Percentiles rank a stretch among this genome's conserved stretches.
phyloP scores from a whole-genome alignment of 1,284 basidiomycete genomes.

The Porogramme epimiltina region DNA sequence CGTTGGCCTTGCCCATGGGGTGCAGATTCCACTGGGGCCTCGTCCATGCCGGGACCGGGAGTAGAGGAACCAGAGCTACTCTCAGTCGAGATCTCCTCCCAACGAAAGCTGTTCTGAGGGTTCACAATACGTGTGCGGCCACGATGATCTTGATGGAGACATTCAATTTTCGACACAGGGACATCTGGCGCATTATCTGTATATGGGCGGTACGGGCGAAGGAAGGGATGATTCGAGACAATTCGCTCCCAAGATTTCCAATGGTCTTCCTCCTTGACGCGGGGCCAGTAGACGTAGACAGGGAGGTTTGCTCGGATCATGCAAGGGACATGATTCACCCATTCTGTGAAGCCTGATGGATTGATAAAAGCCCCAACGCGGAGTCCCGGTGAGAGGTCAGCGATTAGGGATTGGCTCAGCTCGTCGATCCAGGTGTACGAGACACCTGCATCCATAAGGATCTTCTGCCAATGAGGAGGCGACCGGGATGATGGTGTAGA shows the following conservation, averaged over 20 bases:
- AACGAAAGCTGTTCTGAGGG: neutral
- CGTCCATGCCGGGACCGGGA: no score
- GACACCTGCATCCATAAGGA: neutral
- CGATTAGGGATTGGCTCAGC: neutral
- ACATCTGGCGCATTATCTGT: no score
- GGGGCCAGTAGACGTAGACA: slow-evolving; percentile 1
- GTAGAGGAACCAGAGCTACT: neutral
- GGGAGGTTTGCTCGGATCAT: slow-evolving; percentile 4
- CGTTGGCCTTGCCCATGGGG: slow-evolving; percentile 1
- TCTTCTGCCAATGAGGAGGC: neutral
- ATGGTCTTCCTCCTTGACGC: neutral
- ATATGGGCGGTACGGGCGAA: no score
- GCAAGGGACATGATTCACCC: slow-evolving; percentile 4
- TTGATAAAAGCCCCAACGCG: slow-evolving; percentile 1
- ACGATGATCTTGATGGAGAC: neutral
- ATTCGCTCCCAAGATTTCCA: neutral
- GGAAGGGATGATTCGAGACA: no score
- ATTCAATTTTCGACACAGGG: no score
- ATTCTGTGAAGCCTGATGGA: neutral
- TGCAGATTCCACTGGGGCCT: no score
- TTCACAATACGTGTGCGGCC: neutral
- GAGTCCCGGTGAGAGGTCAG: neutral
- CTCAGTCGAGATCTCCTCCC: neutral
- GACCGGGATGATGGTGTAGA: no score
- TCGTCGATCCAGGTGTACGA: neutral